Base-by-base conservation (phyloP, 2,329 filamentous ascomycete genomes). In the Epichloe sibirici region DNA sequence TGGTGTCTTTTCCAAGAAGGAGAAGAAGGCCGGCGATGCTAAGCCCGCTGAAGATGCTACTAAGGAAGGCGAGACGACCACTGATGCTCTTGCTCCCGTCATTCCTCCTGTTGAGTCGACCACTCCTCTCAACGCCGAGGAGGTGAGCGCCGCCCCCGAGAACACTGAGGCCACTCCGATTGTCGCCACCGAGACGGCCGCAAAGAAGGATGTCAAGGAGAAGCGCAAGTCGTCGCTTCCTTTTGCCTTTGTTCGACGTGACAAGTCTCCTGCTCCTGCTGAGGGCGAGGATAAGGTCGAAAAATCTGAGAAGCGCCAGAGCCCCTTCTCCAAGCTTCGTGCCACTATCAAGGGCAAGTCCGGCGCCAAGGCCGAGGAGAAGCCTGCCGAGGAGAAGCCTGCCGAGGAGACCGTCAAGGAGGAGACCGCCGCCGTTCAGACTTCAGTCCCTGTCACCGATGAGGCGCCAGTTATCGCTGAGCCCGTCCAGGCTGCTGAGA, bases 241-340 rank as follows among this genome's bases (percentile, higher is more conserved):
- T 48, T 94, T 94, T 71, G 82, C 81, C 62, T 83, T 82, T 64
- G 82, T 88, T 62, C 86, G 88, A 79, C 91, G 91, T 77, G 83
- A 86, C 68, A 78, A 79, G 70, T 70, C 69, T 38, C 66, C 72
- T 45, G 63, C 71, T 38, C 77, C 77, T 1, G 83, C 83, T 58
- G 76, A 81, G 61, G 83, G 86, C 65, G 75, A 79, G 58, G 75
- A 80, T 34, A 60, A 60, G 56, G 35, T 58, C 39, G 58, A 60
- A 56, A 75, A 74, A 57, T 13, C 39, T 21, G 51, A 53, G 35
- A 55, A 53, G 48, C 48, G 53, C 12, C 37, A 43, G 45, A 72
- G 73, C 53, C 71, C 75, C 51, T 82, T 82, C 74, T 81, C 78
- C 53, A 81, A 81, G 75, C 69, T 82, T 63, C 74, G 75, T 61